phyloP scores from a whole-genome alignment of 164 flowering plant genomes.

The Piper longum region DNA sequence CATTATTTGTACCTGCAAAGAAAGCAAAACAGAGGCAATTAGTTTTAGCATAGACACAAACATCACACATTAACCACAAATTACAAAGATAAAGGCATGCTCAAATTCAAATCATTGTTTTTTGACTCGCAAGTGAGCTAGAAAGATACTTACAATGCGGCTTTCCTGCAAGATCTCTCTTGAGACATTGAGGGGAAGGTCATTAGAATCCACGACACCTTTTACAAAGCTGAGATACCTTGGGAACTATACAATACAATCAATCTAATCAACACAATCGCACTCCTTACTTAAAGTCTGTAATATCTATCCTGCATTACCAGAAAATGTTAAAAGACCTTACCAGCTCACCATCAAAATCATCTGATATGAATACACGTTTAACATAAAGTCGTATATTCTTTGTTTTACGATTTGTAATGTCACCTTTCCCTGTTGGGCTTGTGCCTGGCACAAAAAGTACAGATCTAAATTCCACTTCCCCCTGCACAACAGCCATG shows the following conservation, averaged over 20 bases:
- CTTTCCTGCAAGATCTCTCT: conserved; percentile 99
- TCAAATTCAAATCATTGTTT: too few species aligned
- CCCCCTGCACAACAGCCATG: conserved; percentile 46
- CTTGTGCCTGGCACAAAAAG: conserved; percentile 73
- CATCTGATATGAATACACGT: conserved; percentile 90
- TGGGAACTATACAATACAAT: conserved; percentile 48
- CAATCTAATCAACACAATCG: neutral
- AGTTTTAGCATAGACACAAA: too few species aligned
- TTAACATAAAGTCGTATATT: conserved; percentile 93
- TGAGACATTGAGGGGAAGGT: conserved; percentile 95
- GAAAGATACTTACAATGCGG: conserved; percentile 58
- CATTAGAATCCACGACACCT: conserved; percentile 96
- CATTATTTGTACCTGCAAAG: conserved; percentile 83
- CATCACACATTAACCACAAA: too few species aligned
- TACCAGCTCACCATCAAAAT: conserved; percentile 97
- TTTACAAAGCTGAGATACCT: conserved; percentile 86
- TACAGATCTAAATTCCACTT: conserved; percentile 91
- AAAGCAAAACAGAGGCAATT: neutral
- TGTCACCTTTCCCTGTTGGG: conserved; percentile 63
- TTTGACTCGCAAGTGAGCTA: too few species aligned
- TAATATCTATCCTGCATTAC: too few species aligned
- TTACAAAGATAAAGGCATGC: too few species aligned
- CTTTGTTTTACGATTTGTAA: conserved; percentile 70
- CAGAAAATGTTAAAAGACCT: neutral
- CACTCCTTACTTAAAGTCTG: too few species aligned